Percentiles rank a stretch among this genome's conserved stretches.
These are phyloP conservation scores for Nigrograna mackinnonii DNA, from an alignment of 2,329 filamentous ascomycete genomes.

Conservation along the genomic window DNA sequence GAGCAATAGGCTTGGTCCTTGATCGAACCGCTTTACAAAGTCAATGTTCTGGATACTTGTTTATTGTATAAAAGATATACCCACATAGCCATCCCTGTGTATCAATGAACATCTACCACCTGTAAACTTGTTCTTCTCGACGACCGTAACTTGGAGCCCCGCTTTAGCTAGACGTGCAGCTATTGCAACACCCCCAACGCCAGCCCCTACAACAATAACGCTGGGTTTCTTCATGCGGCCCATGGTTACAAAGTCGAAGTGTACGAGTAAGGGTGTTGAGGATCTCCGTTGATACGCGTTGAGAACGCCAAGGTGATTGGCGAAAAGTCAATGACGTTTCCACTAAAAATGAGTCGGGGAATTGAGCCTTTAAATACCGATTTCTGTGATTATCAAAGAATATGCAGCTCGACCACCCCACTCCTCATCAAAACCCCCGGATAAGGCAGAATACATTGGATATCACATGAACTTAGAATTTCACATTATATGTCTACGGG, in stretches of 20 bases:
- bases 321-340: not conserved
- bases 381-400: no score
- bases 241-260: slow-evolving; percentile 8
- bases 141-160: slow-evolving; percentile 71
- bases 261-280: not conserved
- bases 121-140: slow-evolving; percentile 77
- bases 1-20: slow-evolving; percentile 74
- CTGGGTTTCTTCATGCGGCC: slow-evolving; percentile 9
- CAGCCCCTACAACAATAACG: slow-evolving; percentile 60
- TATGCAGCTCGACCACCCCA: no score
- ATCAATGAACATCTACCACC: slow-evolving; percentile 73
- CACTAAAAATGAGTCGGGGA: no score
- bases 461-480: no score
- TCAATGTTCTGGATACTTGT: not conserved
- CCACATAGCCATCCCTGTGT: slow-evolving; percentile 60
- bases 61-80: slow-evolving; percentile 5
- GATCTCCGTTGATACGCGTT: not conserved
- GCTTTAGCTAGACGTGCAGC: slow-evolving; percentile 72
- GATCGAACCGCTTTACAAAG: slow-evolving; percentile 64
- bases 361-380: no score
- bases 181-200: slow-evolving; percentile 71
- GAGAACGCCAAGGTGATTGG: not conserved
- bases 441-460: no score
- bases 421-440: no score
- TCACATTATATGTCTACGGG: no score